Conservation (phyloP, 225 moss, liverwort and hornwort genomes). For the Sphagnum tenellum region DNA sequence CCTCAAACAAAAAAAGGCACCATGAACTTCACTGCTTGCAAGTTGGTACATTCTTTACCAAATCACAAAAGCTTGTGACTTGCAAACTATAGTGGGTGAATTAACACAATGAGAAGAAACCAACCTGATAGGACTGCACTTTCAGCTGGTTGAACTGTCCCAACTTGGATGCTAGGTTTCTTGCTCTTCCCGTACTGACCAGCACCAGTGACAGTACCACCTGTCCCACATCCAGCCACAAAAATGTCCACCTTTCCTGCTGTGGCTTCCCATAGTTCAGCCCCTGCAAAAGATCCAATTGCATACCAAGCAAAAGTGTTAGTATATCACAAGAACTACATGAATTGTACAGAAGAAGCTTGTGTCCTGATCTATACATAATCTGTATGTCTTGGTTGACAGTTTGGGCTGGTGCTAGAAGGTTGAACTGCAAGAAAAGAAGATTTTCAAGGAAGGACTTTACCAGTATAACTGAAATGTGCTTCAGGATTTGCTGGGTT, state of each 20-base stretch:
- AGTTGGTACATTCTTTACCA: background rate
- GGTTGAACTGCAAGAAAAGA: background rate
- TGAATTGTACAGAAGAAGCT: no score
- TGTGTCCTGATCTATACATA: no score
- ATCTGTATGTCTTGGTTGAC: no score
- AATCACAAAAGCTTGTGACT: background rate
- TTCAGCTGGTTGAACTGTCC: conserved; percentile 71
- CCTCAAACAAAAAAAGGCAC: conserved; percentile 11
- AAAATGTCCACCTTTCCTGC: conserved; percentile 71
- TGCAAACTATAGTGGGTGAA: background rate
- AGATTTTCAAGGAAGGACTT: background rate
- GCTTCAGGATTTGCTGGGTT: conserved; percentile 59
- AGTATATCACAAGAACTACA: no score
- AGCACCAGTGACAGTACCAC: conserved; percentile 70
- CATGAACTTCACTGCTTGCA: no score
- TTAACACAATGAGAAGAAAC: background rate
- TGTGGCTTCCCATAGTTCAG: conserved; percentile 73
- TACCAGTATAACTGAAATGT: conserved; percentile 60
- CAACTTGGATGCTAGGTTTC: conserved; percentile 59
- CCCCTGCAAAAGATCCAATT: conserved; percentile 24
- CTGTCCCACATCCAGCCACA: conserved; percentile 65
- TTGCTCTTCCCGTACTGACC: conserved; percentile 56
- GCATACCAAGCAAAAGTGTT: no score
- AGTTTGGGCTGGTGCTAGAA: no score
- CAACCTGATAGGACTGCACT: conserved; percentile 60